Evolutionary conservation across 805 yeast species (phyloP), one percentile per base, ranked within the genome.

Genomic region (Lipomyces lipofer): DNA sequence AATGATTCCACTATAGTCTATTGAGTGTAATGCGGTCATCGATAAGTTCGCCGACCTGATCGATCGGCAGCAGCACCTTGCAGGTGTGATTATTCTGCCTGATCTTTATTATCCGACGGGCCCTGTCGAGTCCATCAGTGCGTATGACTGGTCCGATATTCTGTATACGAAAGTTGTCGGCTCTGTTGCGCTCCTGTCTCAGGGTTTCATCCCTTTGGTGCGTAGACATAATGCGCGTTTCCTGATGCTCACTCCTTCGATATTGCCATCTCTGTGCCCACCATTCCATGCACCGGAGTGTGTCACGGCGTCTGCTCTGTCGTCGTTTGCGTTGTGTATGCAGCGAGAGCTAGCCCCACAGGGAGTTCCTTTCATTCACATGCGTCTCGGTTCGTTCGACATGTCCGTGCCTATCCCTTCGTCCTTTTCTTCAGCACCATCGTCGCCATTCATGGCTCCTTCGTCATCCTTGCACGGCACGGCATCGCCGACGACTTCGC

Each of bases 61-160:
- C 13, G 62, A 58, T 28, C 42, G 60, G 10, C 72, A 67, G 39
- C 77, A 85, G 58, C 71, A 74, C 47, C 75, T 88, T 19, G 77
- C 78, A n/a, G 88, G 87, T 1, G 82, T 86, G 15, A 69, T 89
- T 7, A 74, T 87, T 39, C 72, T 88, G 2, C 95, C 96, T 0
- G 86, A 82, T 62, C 75, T 84, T 52, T 80, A 76, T 63, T 84
- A 80, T 69, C 86, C 88, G 3, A 69, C 81, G 2, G 90, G 89
- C 0, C 88, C 88, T 0, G 72, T 84, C 19, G 88, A 85, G 60
- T 73, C 78, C 43, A 69, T 81, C n/a, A 63, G 78, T 9, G 66
- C 75, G 12, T 69, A 72, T 10, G 74, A 78, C n/a, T 82, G 88
- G 88, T 65, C 67, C 15, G 73, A 72, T 2, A 70, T 73, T 21